These are phyloP conservation scores for Nannizziopsis arthrosporioides DNA, from an alignment of 2,329 filamentous ascomycete species.

Conservation along the genomic window DNA sequence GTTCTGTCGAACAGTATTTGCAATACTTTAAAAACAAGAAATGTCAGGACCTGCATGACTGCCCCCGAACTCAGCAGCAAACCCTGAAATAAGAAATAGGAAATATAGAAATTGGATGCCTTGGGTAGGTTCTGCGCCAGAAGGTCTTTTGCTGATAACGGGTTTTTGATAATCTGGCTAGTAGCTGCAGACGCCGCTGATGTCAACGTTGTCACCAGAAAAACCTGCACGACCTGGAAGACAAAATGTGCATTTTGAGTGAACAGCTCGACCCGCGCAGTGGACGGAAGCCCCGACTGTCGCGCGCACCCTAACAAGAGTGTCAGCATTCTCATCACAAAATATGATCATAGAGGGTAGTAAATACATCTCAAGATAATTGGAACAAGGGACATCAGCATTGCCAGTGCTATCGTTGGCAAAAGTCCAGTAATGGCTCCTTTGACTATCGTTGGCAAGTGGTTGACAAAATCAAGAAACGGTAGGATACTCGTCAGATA, in stretches of 20 bases:
- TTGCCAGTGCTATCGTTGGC: slow-evolving; percentile 63
- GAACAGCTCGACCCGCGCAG: slow-evolving; percentile 70
- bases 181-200: slow-evolving; percentile 67
- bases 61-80: slow-evolving; percentile 61
- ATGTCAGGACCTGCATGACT: slow-evolving; percentile 59
- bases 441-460: slow-evolving; percentile 57
- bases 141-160: slow-evolving; percentile 51
- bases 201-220: slow-evolving; percentile 71
- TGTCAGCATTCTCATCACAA: not conserved
- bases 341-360: not conserved
- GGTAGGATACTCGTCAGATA: slow-evolving; percentile 43
- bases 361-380: slow-evolving; percentile 59
- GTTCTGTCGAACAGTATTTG: slow-evolving; percentile 61
- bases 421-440: slow-evolving; percentile 76
- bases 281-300: slow-evolving; percentile 66
- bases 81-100: slow-evolving; percentile 88
- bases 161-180: slow-evolving; percentile 53
- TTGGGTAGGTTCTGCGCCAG: slow-evolving; percentile 67
- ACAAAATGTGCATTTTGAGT: slow-evolving; percentile 81
- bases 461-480: slow-evolving; percentile 63
- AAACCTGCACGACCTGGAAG: slow-evolving; percentile 67
- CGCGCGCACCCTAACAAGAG: slow-evolving; percentile 54
- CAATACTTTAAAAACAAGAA: slow-evolving; percentile 60
- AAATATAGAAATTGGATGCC: slow-evolving; percentile 88
- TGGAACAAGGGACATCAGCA: slow-evolving; percentile 79